Evolutionary conservation across 176 grass and related monocot genomes (phyloP).

Genomic region (Oryza meridionalis): DNA sequence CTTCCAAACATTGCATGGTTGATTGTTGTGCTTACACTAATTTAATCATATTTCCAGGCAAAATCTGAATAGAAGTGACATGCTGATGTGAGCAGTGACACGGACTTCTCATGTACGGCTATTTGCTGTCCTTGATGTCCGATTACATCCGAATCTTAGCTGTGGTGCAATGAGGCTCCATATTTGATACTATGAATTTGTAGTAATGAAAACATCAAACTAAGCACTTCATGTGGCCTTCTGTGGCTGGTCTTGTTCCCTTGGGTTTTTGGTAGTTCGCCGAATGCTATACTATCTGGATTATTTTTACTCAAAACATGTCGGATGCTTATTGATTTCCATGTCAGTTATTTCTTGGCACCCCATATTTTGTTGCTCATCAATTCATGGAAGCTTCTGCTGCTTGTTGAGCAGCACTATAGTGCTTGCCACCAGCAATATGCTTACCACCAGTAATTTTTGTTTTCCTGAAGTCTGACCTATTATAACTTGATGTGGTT

Average conservation of each 20-base stretch:
- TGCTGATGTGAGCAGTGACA: not conserved
- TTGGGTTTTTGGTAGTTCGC: not conserved
- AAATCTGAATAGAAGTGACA: slow-evolving; percentile 47
- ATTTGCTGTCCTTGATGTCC: slow-evolving; percentile 26
- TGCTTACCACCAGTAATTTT: not conserved
- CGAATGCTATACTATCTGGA: slow-evolving; percentile 23
- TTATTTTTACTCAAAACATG: slow-evolving; percentile 22
- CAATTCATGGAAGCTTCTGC: not conserved
- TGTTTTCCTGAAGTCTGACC: not conserved
- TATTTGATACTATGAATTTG: slow-evolving; percentile 33
- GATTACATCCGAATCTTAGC: slow-evolving; percentile 20
- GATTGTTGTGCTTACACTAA: not conserved
- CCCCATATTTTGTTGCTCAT: not conserved
- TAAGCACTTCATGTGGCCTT: not conserved
- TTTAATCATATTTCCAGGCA: slow-evolving; percentile 33
- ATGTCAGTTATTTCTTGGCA: not conserved
- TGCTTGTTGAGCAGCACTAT: not conserved
- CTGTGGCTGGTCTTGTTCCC: not conserved
- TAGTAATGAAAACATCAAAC: not conserved
- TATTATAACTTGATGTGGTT: not conserved
- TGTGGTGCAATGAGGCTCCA: not conserved
- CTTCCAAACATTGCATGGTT: not conserved
- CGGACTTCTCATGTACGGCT: not conserved
- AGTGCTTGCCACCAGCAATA: not conserved
- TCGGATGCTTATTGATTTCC: not conserved